Base-by-base conservation (phyloP, 129 eudicot genomes). In the Arctium minus region DNA sequence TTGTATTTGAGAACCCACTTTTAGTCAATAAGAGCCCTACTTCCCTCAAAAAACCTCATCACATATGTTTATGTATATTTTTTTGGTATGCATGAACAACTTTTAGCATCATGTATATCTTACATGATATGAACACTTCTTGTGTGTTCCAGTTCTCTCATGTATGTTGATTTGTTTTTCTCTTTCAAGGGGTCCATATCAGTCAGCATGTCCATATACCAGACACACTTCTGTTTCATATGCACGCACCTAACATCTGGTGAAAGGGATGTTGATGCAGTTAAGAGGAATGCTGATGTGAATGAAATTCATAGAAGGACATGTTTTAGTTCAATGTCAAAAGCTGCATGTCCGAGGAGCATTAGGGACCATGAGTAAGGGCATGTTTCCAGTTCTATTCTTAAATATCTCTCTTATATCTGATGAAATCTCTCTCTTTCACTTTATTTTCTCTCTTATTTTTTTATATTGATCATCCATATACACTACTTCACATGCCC, bases 241-340 rank as follows among this genome's bases (percentile, higher is more conserved):
- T 95, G 97, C 86, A 88, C 94, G 67, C 97, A 95, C 82, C 89
- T 95, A 31, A 89, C 97, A 56, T 88, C 97, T 69, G 97, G 98
- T 13, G 97, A 95, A 78, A 91, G 86, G 64, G 97, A 92, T 33
- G 84, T 79, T 17, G 97, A 95, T 79, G 81, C 87, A 50, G 46
- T 79, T 12, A 95, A 91, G 82, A 87, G 97, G 84, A 95, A 91
- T 80, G 88, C 91, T 67, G 97, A 92, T 74, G 98, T 95, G 36
- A 84, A 88, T 31, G 98, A 95, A 81, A 95, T 95, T 77, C 91
- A 87, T 84, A 84, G 84, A 65, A 88, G 98, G 88, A 95, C 98
- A 62, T 88, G 50, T 72, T 95, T 95, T 73, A 88, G 82, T 85
- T 75, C 96, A 9, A 69, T 71, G 72, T 81, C 91, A 62, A 82